Evolutionary conservation across 768 basidiomycete species (phyloP), one percentile per base, ranked within the genome.

Genomic region (Macrolepiota fuliginosa): DNA sequence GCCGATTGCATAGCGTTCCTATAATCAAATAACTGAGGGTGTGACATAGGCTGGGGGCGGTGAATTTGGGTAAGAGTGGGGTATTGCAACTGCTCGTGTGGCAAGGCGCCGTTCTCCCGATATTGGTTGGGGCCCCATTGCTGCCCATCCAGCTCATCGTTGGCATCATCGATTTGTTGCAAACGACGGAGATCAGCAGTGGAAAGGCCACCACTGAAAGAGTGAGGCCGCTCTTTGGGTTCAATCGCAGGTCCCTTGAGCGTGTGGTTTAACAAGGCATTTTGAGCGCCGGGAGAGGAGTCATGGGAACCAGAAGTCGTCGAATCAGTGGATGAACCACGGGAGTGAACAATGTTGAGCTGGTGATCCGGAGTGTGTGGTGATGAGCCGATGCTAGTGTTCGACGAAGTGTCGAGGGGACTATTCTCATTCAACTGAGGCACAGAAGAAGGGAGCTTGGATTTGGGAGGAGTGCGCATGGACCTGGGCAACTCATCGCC

Each of bases 321-420:
- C 35, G 87, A 88, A 74, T 92, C 91, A 64, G 88, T 86, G n/a
- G 91, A 92, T 27, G 90, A 91, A 56, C 88, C 91, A 58, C 91
- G 86, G 64, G 91, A 92, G 73, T 92, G 91, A 64, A 88, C 86
- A 29, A 84, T 79, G 56, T 76, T 80, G 67, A 86, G 84, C 62
- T 83, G 82, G 72, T 88, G 86, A 65, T 90, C 88, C 63, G 86
- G 81, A 47, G 81, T 74, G 57, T 87, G 84, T 19, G 90, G 88
- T 37, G 90, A 90, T 53, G 90, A 91, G 66, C 85, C 87, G 53
- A 85, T 77, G 70, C 90, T 91, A 56, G 85, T 80, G 68, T 81
- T 85, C 35, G 89, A 91, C 36, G 84, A 83, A 10, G 88, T 84
- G 70, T 91, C 90, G 54, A 91, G 77, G 42, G 89, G 89, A 68